Evolutionary conservation across 805 yeast genomes (phyloP), one percentile per base, ranked within the genome.

Genomic region (Ogataea nonfermentans): DNA sequence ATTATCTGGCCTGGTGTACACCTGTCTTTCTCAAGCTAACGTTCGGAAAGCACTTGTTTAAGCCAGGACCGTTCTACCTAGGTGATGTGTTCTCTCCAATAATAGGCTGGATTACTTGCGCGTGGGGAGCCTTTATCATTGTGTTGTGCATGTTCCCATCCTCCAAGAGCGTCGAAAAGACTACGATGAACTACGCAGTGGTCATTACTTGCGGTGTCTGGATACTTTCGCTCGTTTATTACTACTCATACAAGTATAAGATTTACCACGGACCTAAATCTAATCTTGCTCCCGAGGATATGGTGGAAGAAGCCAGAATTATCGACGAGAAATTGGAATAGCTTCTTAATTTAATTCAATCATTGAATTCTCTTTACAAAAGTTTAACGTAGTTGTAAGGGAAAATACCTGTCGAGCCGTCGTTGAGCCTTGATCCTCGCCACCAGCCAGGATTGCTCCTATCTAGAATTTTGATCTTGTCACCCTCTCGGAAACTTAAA

Each of bases 131-230:
- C 0, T 83, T 71, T 49, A 71, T 74, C 42, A 75, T 81, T 24
- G 62, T 78, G 15, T 59, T 82, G 60, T 66, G 73, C 26, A 77
- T 78, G 81, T 75, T 82, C 66, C 91, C 93, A 22, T 62, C 71
- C 13, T 40, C 53, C 4, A 59, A 54, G 22, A 46, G 53, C 15
- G 76, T 72, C 5, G 60, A 63, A 22, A 66, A 66, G 40, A 59
- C 61, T 0, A 62, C 75, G 14, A 82, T 83, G 91, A 83, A 83
- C 62, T 83, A 83, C 57, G 78, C 87, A 0, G 72, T 73, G 47
- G 84, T 77, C 2, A 78, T 82, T 42, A 79, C 77, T 17, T 73
- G 75, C 22, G 81, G 81, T 6, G 72, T 76, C 12, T 77, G 83
- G 82, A 41, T 74, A 4, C 59, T 78, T 11, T 66, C 82, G 1